Evolutionary conservation across 2,329 filamentous ascomycete genomes (phyloP).

Genomic region (Fusarium humuli): DNA sequence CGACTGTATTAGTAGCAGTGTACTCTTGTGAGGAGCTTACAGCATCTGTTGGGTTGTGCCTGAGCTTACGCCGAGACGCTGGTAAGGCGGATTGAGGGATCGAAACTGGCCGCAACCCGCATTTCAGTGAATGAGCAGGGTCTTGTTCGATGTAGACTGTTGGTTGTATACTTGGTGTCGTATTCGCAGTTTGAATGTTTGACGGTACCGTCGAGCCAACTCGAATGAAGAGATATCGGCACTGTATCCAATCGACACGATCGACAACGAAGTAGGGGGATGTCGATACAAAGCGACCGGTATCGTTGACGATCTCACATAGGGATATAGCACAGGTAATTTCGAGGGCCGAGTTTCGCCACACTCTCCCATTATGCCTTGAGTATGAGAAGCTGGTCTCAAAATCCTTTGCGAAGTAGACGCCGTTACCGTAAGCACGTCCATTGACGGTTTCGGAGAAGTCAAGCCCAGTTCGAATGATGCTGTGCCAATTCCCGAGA

Average conservation of each 20-base stretch:
- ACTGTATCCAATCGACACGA: constrained; percentile 88
- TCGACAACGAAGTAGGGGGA: constrained; percentile 77
- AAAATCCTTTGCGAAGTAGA: constrained; percentile 74
- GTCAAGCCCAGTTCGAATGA: constrained; percentile 84
- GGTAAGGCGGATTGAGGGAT: constrained; percentile 49
- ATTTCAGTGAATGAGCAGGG: constrained; percentile 15
- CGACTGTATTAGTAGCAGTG: constrained; percentile 18
- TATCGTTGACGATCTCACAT: constrained; percentile 86
- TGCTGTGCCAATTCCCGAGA: constrained; percentile 87
- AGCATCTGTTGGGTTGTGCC: background rate
- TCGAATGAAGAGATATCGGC: constrained; percentile 79
- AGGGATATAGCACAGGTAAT: constrained; percentile 74
- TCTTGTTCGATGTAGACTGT: constrained; percentile 48
- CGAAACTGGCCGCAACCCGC: background rate
- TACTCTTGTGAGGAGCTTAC: background rate
- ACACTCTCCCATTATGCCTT: constrained; percentile 51
- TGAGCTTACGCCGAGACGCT: constrained; percentile 19
- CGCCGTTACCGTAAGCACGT: constrained; percentile 79
- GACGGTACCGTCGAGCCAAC: constrained; percentile 1
- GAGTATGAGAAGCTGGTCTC: constrained; percentile 27
- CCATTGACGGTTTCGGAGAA: constrained; percentile 73
- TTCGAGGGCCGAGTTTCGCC: constrained; percentile 75
- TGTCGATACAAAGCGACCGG: constrained; percentile 67
- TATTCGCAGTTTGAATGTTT: background rate
- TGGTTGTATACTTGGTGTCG: background rate